Percentiles rank a stretch among this genome's conserved stretches.
These are phyloP conservation scores for Penicillium riverlandense DNA, from an alignment of 495 filamentous ascomycete species.

Conservation along the genomic window DNA sequence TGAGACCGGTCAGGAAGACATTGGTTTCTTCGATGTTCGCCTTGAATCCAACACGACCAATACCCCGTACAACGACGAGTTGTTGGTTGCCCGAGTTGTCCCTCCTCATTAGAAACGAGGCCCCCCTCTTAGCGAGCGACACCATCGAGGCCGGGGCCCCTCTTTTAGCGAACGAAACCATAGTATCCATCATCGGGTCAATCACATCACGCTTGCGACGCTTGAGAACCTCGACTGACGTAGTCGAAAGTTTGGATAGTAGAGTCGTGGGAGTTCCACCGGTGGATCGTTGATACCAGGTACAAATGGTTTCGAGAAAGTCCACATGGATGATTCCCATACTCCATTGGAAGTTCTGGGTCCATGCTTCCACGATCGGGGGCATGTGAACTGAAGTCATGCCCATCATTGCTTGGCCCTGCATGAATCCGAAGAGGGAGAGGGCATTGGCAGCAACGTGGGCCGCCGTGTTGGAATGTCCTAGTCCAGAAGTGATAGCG, in stretches of 20 bases:
- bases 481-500: conserved; percentile 72
- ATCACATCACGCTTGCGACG: conserved; percentile 42
- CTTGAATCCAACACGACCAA: conserved; percentile 83
- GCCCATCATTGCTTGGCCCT: conserved; percentile 92
- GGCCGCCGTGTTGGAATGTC: conserved; percentile 92
- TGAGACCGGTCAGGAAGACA: conserved; percentile 85
- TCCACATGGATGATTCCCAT: conserved; percentile 90
- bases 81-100: conserved; percentile 39
- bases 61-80: conserved; percentile 70
- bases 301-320: conserved; percentile 83
- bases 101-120: conserved; percentile 43
- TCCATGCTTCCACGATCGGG: conserved; percentile 88
- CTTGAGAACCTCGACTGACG: conserved; percentile 83
- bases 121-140: conserved; percentile 36
- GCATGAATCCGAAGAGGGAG: conserved; percentile 92
- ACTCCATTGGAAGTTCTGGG: conserved; percentile 97
- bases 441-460: conserved; percentile 91
- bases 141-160: conserved; percentile 25
- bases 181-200: conserved; percentile 23
- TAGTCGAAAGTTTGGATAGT: conserved; percentile 62
- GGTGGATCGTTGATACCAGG: conserved; percentile 94
- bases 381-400: conserved; percentile 80
- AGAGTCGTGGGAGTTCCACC: conserved; percentile 81
- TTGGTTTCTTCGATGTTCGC: conserved; percentile 85
- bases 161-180: conserved; percentile 28